phyloP scores from a whole-genome alignment of 331 rosid species.

The Saraca asoca region DNA sequence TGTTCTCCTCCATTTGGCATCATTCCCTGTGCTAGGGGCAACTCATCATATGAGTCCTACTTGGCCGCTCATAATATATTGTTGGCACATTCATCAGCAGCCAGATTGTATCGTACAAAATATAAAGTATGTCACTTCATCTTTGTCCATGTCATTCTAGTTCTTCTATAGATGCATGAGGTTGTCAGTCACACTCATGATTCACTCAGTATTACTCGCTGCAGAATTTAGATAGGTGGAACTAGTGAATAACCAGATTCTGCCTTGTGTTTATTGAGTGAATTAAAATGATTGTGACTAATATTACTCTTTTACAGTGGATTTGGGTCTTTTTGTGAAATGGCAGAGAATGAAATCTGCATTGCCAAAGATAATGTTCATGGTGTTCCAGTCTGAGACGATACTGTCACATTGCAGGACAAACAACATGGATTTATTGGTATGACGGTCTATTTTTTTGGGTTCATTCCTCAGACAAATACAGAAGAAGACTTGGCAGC shows the following conservation, averaged over 20 bases:
- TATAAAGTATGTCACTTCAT: conserved; percentile 38
- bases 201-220: no score
- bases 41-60: conserved; percentile 58
- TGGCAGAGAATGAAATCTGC: neutral
- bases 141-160: neutral
- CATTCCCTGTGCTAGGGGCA: conserved; percentile 34
- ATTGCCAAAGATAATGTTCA: conserved; percentile 4
- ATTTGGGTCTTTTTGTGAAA: neutral
- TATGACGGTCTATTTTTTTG: conserved; percentile 36
- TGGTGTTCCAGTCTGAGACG: neutral
- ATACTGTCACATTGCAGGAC: conserved; percentile 34
- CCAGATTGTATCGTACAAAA: conserved; percentile 41
- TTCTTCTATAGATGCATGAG: neutral
- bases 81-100: conserved; percentile 53
- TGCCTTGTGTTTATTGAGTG: no score
- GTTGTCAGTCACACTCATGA: no score
- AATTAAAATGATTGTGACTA: no score
- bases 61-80: conserved; percentile 49
- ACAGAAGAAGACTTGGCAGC: conserved; percentile 52
- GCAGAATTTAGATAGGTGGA: no score
- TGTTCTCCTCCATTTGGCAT: conserved; percentile 57
- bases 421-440: conserved; percentile 61
- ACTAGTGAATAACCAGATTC: no score
- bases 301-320: neutral
- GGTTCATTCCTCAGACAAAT: conserved; percentile 47